These are phyloP conservation scores for Bipolaris oryzae DNA, from an alignment of 2,329 filamentous ascomycete species.

Conservation along the genomic window DNA sequence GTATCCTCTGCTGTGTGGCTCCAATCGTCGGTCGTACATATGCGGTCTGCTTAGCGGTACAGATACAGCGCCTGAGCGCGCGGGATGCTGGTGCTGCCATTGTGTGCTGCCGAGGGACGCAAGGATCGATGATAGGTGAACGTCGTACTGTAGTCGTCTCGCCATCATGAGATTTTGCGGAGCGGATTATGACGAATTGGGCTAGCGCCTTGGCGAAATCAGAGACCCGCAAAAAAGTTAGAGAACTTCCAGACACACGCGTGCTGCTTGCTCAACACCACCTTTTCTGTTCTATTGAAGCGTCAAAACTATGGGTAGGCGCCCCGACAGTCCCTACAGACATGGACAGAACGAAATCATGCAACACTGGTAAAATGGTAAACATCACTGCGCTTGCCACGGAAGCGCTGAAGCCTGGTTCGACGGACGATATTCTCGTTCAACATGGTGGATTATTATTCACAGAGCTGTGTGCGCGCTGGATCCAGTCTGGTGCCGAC, in stretches of 20 bases:
- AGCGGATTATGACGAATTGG: slow-evolving; percentile 28
- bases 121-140: slow-evolving; percentile 25
- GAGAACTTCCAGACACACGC: slow-evolving; percentile 26
- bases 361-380: slow-evolving; percentile 32
- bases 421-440: slow-evolving; percentile 75
- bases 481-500: slow-evolving; percentile 60
- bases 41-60: slow-evolving; percentile 35
- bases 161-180: slow-evolving; percentile 39
- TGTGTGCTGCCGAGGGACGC: slow-evolving; percentile 22
- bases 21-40: slow-evolving; percentile 41
- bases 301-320: slow-evolving; percentile 47
- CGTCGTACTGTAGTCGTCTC: slow-evolving; percentile 24
- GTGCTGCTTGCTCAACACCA: slow-evolving; percentile 17
- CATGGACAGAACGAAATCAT: slow-evolving; percentile 27
- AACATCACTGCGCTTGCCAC: slow-evolving; percentile 37
- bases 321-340: slow-evolving; percentile 27
- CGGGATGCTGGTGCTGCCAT: slow-evolving; percentile 56
- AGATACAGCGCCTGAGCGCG: slow-evolving; percentile 54
- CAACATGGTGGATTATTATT: slow-evolving; percentile 75
- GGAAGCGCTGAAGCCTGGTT: slow-evolving; percentile 64
- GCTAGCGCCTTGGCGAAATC: slow-evolving; percentile 33
- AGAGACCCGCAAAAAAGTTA: slow-evolving; percentile 35
- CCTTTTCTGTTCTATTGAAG: slow-evolving; percentile 26
- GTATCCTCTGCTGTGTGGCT: slow-evolving; percentile 45
- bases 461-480: slow-evolving; percentile 80